phyloP scores from a whole-genome alignment of 1,284 basidiomycete genomes.

The Paramarasmius palmivorus region DNA sequence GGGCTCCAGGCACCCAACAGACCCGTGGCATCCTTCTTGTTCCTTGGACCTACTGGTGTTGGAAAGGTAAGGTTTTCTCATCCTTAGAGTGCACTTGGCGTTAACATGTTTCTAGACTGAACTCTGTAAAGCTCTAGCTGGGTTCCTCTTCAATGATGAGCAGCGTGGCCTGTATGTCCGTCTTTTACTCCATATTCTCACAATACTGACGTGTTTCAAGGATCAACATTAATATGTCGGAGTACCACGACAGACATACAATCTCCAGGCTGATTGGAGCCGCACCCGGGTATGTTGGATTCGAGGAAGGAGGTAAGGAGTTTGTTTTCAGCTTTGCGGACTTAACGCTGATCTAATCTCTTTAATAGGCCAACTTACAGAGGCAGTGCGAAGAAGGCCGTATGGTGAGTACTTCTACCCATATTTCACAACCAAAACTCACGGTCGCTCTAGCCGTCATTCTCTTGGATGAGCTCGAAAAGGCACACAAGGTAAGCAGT shows the following conservation, averaged over 20 bases:
- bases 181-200: constrained; percentile 7
- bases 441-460: constrained; percentile 57
- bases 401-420: constrained; percentile 75
- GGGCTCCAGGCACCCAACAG: constrained; percentile 86
- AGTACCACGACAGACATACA: constrained; percentile 90
- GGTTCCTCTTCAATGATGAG: constrained; percentile 88
- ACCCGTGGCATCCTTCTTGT: constrained; percentile 90
- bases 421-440: too few species aligned
- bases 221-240: constrained; percentile 91
- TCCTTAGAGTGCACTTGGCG: not conserved
- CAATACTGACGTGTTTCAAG: constrained; percentile 32
- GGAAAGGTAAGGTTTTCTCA: constrained; percentile 46
- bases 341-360: constrained; percentile 2
- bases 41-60: constrained; percentile 88
- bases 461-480: constrained; percentile 87
- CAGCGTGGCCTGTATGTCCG: constrained; percentile 71
- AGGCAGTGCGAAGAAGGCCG: constrained; percentile 82
- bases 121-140: constrained; percentile 83
- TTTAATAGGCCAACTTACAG: constrained; percentile 74
- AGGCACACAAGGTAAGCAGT: constrained; percentile 73
- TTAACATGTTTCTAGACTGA: constrained; percentile 54
- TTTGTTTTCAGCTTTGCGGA: not conserved
- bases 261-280: constrained; percentile 90
- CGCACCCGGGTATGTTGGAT: constrained; percentile 91
- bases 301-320: constrained; percentile 78